Conservation (phyloP, 148 eudicot genomes). For the Hydrangea macrophylla region DNA sequence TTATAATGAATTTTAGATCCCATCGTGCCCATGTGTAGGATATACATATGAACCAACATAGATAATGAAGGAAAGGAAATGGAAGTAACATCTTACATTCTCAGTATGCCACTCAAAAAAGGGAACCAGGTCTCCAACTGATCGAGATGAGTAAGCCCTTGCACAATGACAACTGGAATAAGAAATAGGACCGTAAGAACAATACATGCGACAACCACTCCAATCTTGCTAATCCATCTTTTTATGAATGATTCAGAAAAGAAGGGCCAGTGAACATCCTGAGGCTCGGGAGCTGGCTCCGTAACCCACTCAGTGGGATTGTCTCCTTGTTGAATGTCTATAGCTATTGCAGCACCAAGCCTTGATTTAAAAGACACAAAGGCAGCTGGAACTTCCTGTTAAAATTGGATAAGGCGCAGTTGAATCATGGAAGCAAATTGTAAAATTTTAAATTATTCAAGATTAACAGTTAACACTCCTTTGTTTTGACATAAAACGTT, state of each 20-base stretch:
- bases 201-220: slow-evolving; percentile 42
- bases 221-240: slow-evolving; percentile 62
- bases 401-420: background rate
- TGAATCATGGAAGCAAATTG: background rate
- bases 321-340: slow-evolving; percentile 66
- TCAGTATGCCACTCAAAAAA: slow-evolving; percentile 53
- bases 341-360: slow-evolving; percentile 62
- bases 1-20: too few relatives aligned
- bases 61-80: background rate
- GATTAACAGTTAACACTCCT: too few relatives aligned
- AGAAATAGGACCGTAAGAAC: slow-evolving; percentile 63
- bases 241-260: slow-evolving; percentile 68
- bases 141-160: slow-evolving; percentile 79
- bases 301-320: slow-evolving; percentile 87
- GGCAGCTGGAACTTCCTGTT: slow-evolving; percentile 86
- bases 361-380: slow-evolving; percentile 85
- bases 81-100: slow-evolving; percentile 44
- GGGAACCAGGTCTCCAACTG: slow-evolving; percentile 77
- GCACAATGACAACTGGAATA: slow-evolving; percentile 71
- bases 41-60: too few relatives aligned
- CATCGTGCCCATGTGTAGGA: too few relatives aligned
- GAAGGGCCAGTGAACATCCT: slow-evolving; percentile 89
- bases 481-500: too few relatives aligned
- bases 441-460: too few relatives aligned
- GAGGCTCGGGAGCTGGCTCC: slow-evolving; percentile 85